A percentile compares a stretch with the other conserved stretches of the same genome.
These are phyloP conservation scores for Aechmea fasciata DNA, from an alignment of 176 grass and related monocot genomes.

Conservation along the genomic window DNA sequence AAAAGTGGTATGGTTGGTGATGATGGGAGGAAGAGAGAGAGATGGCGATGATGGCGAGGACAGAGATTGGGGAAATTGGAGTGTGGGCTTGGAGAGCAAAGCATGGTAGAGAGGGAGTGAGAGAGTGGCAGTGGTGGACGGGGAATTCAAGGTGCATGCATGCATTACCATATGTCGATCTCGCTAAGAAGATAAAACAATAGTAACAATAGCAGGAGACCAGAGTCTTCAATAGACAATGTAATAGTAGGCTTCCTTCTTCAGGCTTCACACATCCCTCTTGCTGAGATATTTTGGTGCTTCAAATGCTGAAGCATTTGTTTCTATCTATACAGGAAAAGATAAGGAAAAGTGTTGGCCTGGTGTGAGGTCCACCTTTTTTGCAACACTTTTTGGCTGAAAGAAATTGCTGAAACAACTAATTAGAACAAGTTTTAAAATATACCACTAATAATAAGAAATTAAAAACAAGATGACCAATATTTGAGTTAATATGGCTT, in stretches of 20 bases:
- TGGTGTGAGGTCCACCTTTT: not conserved
- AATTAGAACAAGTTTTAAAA: no score
- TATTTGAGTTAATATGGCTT: no score
- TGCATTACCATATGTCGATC: not conserved
- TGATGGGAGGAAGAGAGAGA: not conserved
- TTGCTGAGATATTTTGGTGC: not conserved
- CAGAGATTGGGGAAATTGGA: not conserved
- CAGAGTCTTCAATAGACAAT: not conserved
- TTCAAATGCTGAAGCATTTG: not conserved
- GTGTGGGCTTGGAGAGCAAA: not conserved
- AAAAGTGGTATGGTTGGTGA: not conserved
- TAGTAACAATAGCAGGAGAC: not conserved
- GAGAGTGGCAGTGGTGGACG: slow-evolving; percentile 3
- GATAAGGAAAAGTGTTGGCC: not conserved
- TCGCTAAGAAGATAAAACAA: not conserved
- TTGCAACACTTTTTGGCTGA: no score
- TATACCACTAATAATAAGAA: no score
- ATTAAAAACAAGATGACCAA: no score
- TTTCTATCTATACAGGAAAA: not conserved
- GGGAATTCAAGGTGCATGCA: slow-evolving; percentile 22
- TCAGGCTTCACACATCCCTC: not conserved
- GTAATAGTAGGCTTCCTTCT: not conserved
- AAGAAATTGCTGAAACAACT: no score
- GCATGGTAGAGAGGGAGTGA: slow-evolving; percentile 20
- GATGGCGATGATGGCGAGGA: not conserved